phyloP scores from a whole-genome alignment of 2,329 filamentous ascomycete genomes.

The Paecilomyces dactylethromorphus region DNA sequence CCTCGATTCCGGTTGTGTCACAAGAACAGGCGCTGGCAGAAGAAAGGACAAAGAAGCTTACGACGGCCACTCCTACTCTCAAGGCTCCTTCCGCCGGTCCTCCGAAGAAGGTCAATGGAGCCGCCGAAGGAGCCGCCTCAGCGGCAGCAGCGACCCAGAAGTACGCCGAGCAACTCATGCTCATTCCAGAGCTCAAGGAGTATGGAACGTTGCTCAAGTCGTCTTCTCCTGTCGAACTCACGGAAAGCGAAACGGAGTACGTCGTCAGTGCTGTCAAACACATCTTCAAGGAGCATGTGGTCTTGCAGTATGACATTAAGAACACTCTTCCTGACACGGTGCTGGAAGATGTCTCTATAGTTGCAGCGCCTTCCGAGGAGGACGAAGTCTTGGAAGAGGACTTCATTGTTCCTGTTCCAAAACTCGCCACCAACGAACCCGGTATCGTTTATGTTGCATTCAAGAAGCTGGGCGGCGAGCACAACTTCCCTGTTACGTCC shows the following conservation, averaged over 20 bases:
- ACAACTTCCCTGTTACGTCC: conserved; percentile 67
- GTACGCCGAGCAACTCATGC: conserved; percentile 78
- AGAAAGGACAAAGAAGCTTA: conserved; percentile 95
- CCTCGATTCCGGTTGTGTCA: conserved; percentile 84
- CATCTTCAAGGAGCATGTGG: conserved; percentile 94
- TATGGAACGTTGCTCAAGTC: conserved; percentile 93
- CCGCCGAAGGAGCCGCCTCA: conserved; percentile 68
- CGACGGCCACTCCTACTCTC: conserved; percentile 82
- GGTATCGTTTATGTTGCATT: conserved; percentile 95
- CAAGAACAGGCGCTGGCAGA: conserved; percentile 94
- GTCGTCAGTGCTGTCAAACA: conserved; percentile 92
- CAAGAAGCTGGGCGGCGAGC: conserved; percentile 71
- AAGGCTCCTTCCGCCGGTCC: conserved; percentile 83
- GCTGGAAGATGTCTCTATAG: conserved; percentile 79
- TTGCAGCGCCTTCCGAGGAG: conserved; percentile 72
- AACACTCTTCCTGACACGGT: conserved; percentile 91
- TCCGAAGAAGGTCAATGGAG: conserved; percentile 61
- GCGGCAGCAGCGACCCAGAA: conserved; percentile 78
- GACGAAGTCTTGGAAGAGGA: conserved; percentile 74
- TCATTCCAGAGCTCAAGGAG: conserved; percentile 83
- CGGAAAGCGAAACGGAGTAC: conserved; percentile 95
- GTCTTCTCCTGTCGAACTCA: conserved; percentile 76
- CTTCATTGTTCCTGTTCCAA: conserved; percentile 85
- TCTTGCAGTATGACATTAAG: conserved; percentile 94
- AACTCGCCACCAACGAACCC: conserved; percentile 74